Conservation (phyloP, 1,284 basidiomycete species). For the Sporisorium exsertum region DNA sequence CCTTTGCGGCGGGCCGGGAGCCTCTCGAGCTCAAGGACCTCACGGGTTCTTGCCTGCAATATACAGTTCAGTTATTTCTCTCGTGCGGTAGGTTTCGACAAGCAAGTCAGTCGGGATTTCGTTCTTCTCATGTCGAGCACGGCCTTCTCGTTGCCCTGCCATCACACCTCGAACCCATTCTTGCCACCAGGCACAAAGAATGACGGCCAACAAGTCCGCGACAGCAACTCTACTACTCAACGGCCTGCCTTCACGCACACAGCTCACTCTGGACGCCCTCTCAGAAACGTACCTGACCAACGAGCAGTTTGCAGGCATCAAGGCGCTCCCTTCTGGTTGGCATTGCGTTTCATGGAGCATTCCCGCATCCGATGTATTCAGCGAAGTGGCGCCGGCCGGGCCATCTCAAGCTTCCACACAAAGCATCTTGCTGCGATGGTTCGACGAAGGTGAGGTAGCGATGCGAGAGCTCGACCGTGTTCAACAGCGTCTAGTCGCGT, state of each 20-base stretch:
- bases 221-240: constrained; percentile 23
- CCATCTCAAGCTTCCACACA: constrained; percentile 11
- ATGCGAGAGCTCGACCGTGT: constrained; percentile 25
- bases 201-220: not conserved
- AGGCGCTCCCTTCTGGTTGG: constrained; percentile 36
- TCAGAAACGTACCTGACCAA: constrained; percentile 32
- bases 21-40: too few relatives aligned
- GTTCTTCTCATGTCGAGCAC: not conserved
- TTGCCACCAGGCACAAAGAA: not conserved
- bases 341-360: constrained; percentile 46
- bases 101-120: too few relatives aligned
- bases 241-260: constrained; percentile 26
- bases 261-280: constrained; percentile 34
- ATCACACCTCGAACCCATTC: not conserved
- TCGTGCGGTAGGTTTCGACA: too few relatives aligned
- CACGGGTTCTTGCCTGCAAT: too few relatives aligned
- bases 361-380: not conserved
- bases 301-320: constrained; percentile 42
- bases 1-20: too few relatives aligned
- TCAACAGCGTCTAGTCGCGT: constrained; percentile 19
- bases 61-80: too few relatives aligned
- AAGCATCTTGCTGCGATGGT: constrained; percentile 19
- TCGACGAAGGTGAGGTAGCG: constrained; percentile 16
- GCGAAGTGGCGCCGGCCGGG: not conserved
- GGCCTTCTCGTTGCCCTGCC: not conserved